phyloP scores from a whole-genome alignment of 805 yeast species.

The Ogataea philodendri region DNA sequence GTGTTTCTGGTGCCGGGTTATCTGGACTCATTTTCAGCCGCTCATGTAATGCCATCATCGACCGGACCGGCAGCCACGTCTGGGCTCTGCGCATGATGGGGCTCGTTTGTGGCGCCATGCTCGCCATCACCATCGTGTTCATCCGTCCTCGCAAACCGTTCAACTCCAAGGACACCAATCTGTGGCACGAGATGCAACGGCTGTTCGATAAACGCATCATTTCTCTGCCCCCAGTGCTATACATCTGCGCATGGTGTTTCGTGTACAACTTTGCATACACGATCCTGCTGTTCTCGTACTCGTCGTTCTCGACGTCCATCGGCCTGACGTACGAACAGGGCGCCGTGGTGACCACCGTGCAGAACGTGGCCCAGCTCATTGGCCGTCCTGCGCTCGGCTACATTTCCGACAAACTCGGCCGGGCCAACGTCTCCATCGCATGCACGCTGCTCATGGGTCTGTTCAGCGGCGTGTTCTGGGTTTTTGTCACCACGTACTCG shows the following conservation, averaged over 20 bases:
- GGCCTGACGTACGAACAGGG: slow-evolving; percentile 49
- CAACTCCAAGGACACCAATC: slow-evolving; percentile 19
- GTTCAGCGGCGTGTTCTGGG: slow-evolving; percentile 48
- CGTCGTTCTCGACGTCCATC: slow-evolving; percentile 46
- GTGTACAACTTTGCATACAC: slow-evolving; percentile 35
- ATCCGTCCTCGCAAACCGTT: slow-evolving; percentile 26
- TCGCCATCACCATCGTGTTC: slow-evolving; percentile 20
- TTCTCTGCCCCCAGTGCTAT: slow-evolving; percentile 25
- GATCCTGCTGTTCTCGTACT: slow-evolving; percentile 42
- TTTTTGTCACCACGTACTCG: slow-evolving; percentile 42
- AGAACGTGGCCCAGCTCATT: slow-evolving; percentile 46
- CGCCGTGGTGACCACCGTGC: slow-evolving; percentile 44
- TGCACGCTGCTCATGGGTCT: slow-evolving; percentile 37
- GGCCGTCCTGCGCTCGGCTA: slow-evolving; percentile 52
- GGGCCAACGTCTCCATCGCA: slow-evolving; percentile 43
- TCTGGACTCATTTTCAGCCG: slow-evolving; percentile 51
- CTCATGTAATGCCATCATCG: slow-evolving; percentile 41
- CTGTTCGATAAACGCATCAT: slow-evolving; percentile 19
- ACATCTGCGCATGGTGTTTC: slow-evolving; percentile 25
- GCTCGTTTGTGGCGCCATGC: slow-evolving; percentile 28
- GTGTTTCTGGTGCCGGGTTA: slow-evolving; percentile 50
- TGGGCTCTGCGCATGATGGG: slow-evolving; percentile 49
- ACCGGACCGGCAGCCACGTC: slow-evolving; percentile 40
- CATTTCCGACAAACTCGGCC: slow-evolving; percentile 46
- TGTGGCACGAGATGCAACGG: slow-evolving; percentile 20